Evolutionary conservation across 208 protist genomes (phyloP), one percentile per base, ranked within the genome.

Genomic region (Acanthamoeba lenticulata): DNA sequence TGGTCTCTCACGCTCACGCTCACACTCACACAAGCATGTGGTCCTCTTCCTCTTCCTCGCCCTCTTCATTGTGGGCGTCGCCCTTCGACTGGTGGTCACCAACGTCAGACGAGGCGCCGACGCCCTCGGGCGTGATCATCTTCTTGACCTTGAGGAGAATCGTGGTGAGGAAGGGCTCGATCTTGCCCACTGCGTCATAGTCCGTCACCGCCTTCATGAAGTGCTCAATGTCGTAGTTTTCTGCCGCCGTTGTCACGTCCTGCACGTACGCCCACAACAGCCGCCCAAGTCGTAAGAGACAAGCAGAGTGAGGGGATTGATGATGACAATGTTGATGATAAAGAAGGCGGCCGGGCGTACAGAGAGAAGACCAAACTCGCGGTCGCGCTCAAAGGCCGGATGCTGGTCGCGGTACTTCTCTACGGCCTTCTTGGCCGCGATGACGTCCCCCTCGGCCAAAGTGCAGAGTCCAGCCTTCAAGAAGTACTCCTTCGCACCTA

Each of bases 401-500:
- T 74, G 65, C 65, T 42, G 36, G 65, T 74, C 65, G 32, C 24
- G 36, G 36, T 74, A 74, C 65, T 44, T 74, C 17, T 74, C 65
- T 17, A 74, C 11, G 0, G 65, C 29, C 65, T 74, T 74, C 65
- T 74, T 74, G 65, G 65, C 65, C 65, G 65, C 65, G 17, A 74
- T 74, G 1, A 74, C 65, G 34, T 74, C 65, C 65, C 65, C 65
- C 19, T 74, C 65, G 34, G 65, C 65, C 36, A 74, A 34, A 6
- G 65, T 74, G 65, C 65, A 74, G 32, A 74, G 36, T 1, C 65
- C 65, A n/a, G 65, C 65, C 65, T 74, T 74, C 65, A 74, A 74
- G 29, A 74, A n/a, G 34, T 74, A 74, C 34, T 74, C 65, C 65
- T 74, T 74, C 24, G 65, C 65, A 27, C 65, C 65, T 74, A 60